These are phyloP conservation scores for Tolypocladium ovalisporum DNA, from an alignment of 2,329 filamentous ascomycete genomes.

Conservation along the genomic window DNA sequence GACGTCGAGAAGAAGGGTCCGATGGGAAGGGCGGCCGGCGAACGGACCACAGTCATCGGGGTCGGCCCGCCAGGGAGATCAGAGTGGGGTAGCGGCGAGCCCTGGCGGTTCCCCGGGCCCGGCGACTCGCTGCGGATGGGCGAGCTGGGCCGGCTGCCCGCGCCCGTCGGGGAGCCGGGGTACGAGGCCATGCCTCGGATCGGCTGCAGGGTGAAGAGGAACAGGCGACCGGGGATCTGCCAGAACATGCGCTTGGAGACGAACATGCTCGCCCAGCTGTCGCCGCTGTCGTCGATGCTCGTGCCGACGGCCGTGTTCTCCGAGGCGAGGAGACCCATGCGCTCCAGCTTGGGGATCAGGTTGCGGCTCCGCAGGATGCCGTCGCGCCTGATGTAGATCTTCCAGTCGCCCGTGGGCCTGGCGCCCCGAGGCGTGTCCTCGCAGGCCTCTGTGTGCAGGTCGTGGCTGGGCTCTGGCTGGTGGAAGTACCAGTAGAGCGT, in stretches of 20 bases:
- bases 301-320: constrained; percentile 66
- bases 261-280: constrained; percentile 72
- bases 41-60: constrained; percentile 13
- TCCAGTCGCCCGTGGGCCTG: constrained; percentile 76
- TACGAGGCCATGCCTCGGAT: constrained; percentile 24
- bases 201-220: constrained; percentile 74
- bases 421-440: constrained; percentile 56
- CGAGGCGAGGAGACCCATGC: constrained; percentile 76
- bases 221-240: constrained; percentile 80
- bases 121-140: constrained; percentile 27
- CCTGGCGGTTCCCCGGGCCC: not conserved
- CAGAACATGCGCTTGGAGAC: constrained; percentile 74
- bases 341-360: constrained; percentile 79
- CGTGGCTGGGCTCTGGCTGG: constrained; percentile 59
- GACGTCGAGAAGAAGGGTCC: constrained; percentile 74
- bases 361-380: constrained; percentile 81
- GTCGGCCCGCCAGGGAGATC: constrained; percentile 29
- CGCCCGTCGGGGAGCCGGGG: constrained; percentile 37
- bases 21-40: constrained; percentile 29
- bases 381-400: constrained; percentile 71
- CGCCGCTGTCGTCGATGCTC: constrained; percentile 46
- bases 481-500: constrained; percentile 98
- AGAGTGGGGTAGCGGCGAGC: constrained; percentile 7
- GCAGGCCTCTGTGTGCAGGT: constrained; percentile 51
- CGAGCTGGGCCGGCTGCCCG: constrained; percentile 41